Percentiles rank a stretch among this genome's conserved stretches.
Evolutionary conservation across 2,329 filamentous ascomycete species (phyloP).

Genomic region (Anthostomella pinea): DNA sequence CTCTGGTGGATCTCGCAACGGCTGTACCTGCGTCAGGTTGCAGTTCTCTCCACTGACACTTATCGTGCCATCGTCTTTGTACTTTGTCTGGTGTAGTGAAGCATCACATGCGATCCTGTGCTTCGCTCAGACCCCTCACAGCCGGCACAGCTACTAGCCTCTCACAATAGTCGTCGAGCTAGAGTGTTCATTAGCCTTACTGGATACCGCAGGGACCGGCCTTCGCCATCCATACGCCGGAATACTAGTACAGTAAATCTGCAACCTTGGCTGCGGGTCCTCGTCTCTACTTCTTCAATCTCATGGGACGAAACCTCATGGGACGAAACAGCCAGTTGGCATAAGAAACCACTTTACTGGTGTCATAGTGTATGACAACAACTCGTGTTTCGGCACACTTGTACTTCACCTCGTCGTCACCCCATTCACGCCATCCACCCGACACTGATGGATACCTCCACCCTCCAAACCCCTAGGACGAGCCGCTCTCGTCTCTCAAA

Average conservation of each 20-base stretch:
- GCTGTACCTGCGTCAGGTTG: constrained; percentile 27
- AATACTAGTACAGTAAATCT: constrained; percentile 24
- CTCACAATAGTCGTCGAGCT: no score
- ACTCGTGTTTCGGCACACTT: constrained; percentile 16
- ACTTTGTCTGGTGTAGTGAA: no score
- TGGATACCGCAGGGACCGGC: constrained; percentile 3
- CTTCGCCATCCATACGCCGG: not conserved
- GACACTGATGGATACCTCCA: constrained; percentile 24
- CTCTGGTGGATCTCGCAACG: constrained; percentile 19
- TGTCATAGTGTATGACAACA: constrained; percentile 21
- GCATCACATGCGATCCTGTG: no score
- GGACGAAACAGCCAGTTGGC: constrained; percentile 19
- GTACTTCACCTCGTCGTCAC: constrained; percentile 10
- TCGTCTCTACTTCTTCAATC: constrained; percentile 12
- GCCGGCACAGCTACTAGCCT: no score
- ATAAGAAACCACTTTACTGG: constrained; percentile 16
- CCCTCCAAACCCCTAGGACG: constrained; percentile 34
- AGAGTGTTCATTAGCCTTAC: no score
- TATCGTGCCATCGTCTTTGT: not conserved
- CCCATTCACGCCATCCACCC: constrained; percentile 16
- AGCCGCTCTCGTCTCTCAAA: constrained; percentile 58
- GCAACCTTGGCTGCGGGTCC: constrained; percentile 23
- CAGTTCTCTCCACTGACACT: constrained; percentile 8
- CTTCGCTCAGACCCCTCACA: no score
- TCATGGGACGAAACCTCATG: no score